These are phyloP conservation scores for Boletus eberwhitei DNA, from an alignment of 768 basidiomycete species.

Conservation along the genomic window DNA sequence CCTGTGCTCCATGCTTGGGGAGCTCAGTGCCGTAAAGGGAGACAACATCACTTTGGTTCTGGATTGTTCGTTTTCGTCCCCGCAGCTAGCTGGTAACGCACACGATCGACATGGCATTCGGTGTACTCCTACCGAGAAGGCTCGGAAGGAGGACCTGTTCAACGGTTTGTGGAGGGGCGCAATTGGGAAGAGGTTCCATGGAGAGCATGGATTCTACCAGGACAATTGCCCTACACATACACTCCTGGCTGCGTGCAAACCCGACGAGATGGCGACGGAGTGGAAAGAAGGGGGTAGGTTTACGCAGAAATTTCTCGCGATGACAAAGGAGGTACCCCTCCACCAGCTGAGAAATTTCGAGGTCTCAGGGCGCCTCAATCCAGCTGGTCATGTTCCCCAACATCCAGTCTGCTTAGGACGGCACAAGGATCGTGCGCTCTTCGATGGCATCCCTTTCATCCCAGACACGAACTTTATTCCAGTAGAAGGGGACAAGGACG, in stretches of 20 bases:
- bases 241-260: slow-evolving; percentile 54
- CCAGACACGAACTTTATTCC: slow-evolving; percentile 47
- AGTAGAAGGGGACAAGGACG: slow-evolving; percentile 38
- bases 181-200: slow-evolving; percentile 34
- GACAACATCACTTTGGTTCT: slow-evolving; percentile 68
- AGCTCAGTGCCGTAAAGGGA: slow-evolving; percentile 55
- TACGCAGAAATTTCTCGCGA: slow-evolving; percentile 52
- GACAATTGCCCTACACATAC: slow-evolving; percentile 42
- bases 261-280: slow-evolving; percentile 55
- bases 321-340: slow-evolving; percentile 44
- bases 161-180: slow-evolving; percentile 53
- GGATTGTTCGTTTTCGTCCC: slow-evolving; percentile 58
- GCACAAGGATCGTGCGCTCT: slow-evolving; percentile 48
- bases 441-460: slow-evolving; percentile 54
- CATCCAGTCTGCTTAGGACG: slow-evolving; percentile 49
- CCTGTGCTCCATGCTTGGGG: slow-evolving; percentile 55
- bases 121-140: slow-evolving; percentile 59
- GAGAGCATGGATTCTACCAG: slow-evolving; percentile 45
- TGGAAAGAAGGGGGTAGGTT: slow-evolving; percentile 62
- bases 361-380: slow-evolving; percentile 43
- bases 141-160: slow-evolving; percentile 52
- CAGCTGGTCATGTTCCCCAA: slow-evolving; percentile 38
- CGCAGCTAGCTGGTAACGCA: slow-evolving; percentile 36
- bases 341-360: slow-evolving; percentile 51
- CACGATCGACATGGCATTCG: slow-evolving; percentile 49